Base-by-base conservation (phyloP, 208 protist species). In the Acanthamoeba healyi region DNA sequence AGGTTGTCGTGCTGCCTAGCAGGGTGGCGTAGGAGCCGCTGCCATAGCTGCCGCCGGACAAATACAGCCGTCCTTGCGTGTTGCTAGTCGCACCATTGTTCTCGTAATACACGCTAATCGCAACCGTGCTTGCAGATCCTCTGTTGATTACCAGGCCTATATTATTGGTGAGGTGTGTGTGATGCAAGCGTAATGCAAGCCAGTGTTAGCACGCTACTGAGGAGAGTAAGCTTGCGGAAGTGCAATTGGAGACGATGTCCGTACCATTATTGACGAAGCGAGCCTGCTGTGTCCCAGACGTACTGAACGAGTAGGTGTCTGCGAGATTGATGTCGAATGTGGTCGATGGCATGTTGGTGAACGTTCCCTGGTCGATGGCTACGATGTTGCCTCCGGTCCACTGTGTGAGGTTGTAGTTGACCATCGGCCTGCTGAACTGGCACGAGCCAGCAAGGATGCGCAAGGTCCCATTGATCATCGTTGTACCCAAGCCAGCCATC, bases 21-120 rank as follows among this genome's bases (percentile, higher is more conserved):
- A 67, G 58, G 22, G 86, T 58, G 38, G 40, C 10, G 65, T 92
- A 92, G 44, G 19, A 24, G 26, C 86, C 65, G 17, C 40, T 44
- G 58, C 86, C 77, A 58, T 92, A 92, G 86, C 86, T 92, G n/a
- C 86, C 86, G 56, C 86, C 86, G 38, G 15, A 46, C 44, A 92
- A 58, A 6, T 40, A 24, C 49, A 92, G 86, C 9, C 86, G 36
- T 15, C 86, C 86, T n/a, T n/a, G n/a, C n/a, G n/a, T n/a, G n/a
- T n/a, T n/a, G 56, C 15, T 29, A 15, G 38, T 51, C 24, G 77
- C 61, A 19, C 54, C 56, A 26, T 40, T 74, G 38, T 77, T 24
- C 58, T 92, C 77, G 65, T 58, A 15, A 17, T 92, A 67, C 26
- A 29, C 58, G 58, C 40, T 54, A 24, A 42, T 58, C 86, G 32